Percentiles rank a stretch among this genome's conserved stretches.
These are phyloP conservation scores for Cryptococcus wingfieldii DNA, from an alignment of 1,284 basidiomycete genomes.

Conservation along the genomic window DNA sequence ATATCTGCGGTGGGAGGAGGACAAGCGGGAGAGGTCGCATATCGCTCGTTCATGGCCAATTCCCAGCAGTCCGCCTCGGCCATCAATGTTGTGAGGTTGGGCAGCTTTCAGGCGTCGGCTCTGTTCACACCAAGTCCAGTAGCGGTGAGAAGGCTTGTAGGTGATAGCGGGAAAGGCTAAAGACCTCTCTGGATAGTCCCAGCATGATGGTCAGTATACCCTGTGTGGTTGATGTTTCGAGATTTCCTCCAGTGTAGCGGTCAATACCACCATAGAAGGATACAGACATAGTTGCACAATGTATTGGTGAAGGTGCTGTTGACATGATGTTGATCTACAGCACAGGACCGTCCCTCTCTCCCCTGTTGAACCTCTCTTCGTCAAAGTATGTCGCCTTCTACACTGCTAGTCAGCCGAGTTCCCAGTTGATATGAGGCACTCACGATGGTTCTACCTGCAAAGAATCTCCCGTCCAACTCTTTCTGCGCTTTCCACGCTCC, in stretches of 20 bases:
- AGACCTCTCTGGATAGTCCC: background rate
- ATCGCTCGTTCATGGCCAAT: slow-evolving; percentile 1
- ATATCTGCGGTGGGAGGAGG: background rate
- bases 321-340: background rate
- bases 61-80: slow-evolving; percentile 17
- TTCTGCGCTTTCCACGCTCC: slow-evolving; percentile 92
- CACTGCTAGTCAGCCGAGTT: background rate
- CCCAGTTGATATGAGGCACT: slow-evolving; percentile 11
- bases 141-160: slow-evolving; percentile 18
- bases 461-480: slow-evolving; percentile 84
- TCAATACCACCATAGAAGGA: background rate
- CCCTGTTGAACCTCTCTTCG: slow-evolving; percentile 55
- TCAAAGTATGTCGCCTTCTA: slow-evolving; percentile 72
- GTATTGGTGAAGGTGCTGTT: too few species aligned
- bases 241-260: background rate
- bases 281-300: background rate
- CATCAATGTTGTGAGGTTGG: slow-evolving; percentile 27
- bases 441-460: slow-evolving; percentile 74
- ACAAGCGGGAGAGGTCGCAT: background rate
- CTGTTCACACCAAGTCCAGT: slow-evolving; percentile 36
- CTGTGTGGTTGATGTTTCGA: background rate
- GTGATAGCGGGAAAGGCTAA: background rate
- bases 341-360: slow-evolving; percentile 40
- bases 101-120: slow-evolving; percentile 31
- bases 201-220: background rate